Conservation (phyloP, 371 early-diverging fungal genomes). For the Haplosporangium sp. region DNA sequence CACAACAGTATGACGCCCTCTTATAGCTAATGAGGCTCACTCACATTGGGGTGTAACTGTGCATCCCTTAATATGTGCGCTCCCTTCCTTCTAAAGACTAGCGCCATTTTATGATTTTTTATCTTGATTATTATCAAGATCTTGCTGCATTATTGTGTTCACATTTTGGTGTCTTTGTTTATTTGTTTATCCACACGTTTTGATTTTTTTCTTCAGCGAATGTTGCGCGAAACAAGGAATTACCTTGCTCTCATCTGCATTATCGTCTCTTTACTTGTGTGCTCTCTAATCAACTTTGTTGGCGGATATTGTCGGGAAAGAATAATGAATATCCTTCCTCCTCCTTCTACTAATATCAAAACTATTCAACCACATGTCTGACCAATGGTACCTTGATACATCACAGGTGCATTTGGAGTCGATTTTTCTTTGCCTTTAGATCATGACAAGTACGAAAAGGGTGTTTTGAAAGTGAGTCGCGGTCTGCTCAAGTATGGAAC, state of each 20-base stretch:
- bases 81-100: not conserved
- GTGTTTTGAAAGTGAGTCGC: constrained; percentile 73
- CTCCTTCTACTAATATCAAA: not conserved
- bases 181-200: constrained; percentile 15
- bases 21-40: constrained; percentile 8
- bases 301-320: not conserved
- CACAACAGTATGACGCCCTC: not conserved
- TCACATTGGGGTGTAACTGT: not conserved
- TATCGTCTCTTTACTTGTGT: not conserved
- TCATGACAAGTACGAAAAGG: constrained; percentile 58
- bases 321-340: not conserved
- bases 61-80: not conserved
- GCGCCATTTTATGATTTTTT: constrained; percentile 24
- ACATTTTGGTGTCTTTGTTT: constrained; percentile 6
- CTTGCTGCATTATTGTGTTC: constrained; percentile 36
- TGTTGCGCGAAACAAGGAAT: not conserved
- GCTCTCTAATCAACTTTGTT: not conserved
- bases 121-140: constrained; percentile 49
- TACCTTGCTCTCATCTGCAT: not conserved
- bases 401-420: constrained; percentile 81
- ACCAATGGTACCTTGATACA: not conserved
- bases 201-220: not conserved
- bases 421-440: constrained; percentile 82
- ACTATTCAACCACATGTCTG: not conserved
- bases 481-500: constrained; percentile 83